phyloP scores from a whole-genome alignment of 768 basidiomycete genomes.

The Podaxis sp. region DNA sequence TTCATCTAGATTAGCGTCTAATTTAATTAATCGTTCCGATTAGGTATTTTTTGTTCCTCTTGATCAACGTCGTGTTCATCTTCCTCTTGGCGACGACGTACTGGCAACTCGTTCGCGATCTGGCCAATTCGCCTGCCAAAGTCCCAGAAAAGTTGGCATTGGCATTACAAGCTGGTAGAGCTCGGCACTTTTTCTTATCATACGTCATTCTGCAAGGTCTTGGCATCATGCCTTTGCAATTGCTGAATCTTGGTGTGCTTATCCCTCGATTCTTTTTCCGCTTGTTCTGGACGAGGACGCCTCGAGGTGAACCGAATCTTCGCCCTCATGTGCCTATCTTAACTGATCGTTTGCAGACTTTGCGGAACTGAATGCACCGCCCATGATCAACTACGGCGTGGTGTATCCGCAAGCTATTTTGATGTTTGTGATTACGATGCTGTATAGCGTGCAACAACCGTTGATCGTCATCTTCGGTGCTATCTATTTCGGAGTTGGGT shows the following conservation, averaged over 20 bases:
- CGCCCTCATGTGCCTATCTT: background rate
- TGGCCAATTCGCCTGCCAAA: constrained; percentile 91
- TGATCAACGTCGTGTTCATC: constrained; percentile 92
- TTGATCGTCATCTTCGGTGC: constrained; percentile 94
- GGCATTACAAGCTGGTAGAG: constrained; percentile 75
- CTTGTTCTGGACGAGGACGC: constrained; percentile 81
- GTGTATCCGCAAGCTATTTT: constrained; percentile 97
- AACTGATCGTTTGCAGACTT: constrained; percentile 55
- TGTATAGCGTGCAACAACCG: constrained; percentile 95
- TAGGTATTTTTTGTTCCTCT: constrained; percentile 92
- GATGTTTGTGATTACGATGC: constrained; percentile 91
- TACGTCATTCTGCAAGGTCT: constrained; percentile 89
- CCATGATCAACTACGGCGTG: constrained; percentile 96
- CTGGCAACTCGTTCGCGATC: constrained; percentile 86
- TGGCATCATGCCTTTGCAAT: constrained; percentile 93
- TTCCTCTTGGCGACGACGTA: constrained; percentile 92
- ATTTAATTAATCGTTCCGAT: background rate
- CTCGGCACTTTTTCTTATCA: constrained; percentile 81
- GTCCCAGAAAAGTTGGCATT: constrained; percentile 91
- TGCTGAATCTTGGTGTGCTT: constrained; percentile 88
- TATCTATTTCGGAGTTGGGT: constrained; percentile 93
- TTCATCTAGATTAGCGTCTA: background rate
- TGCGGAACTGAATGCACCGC: constrained; percentile 95
- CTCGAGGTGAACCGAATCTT: constrained; percentile 62
- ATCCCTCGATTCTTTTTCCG: constrained; percentile 76